Evolutionary conservation across 768 basidiomycete genomes (phyloP).

Genomic region (Amanita molliuscula): DNA sequence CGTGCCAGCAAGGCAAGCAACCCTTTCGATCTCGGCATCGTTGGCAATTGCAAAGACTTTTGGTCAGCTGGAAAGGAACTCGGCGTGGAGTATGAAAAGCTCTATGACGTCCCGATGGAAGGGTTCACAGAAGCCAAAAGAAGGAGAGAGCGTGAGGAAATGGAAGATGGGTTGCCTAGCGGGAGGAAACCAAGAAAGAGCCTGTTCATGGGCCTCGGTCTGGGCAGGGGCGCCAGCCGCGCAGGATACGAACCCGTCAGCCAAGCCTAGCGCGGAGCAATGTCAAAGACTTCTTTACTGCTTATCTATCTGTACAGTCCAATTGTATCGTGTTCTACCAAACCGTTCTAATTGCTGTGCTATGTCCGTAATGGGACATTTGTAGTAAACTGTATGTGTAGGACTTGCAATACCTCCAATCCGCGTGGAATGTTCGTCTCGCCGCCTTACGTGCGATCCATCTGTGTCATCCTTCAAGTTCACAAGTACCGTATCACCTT

Average conservation of each 20-base stretch:
- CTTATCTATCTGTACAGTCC: neutral
- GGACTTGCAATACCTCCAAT: neutral
- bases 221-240: constrained; percentile 39
- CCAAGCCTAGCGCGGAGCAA: constrained; percentile 30
- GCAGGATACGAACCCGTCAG: constrained; percentile 60
- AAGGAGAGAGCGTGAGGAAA: constrained; percentile 45
- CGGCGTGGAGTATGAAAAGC: constrained; percentile 80
- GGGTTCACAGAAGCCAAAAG: constrained; percentile 72
- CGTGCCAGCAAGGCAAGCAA: constrained; percentile 70
- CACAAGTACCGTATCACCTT: no score
- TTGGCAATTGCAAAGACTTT: constrained; percentile 84
- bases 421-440: no score
- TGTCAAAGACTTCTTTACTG: neutral
- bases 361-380: neutral
- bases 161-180: constrained; percentile 10
- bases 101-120: constrained; percentile 85
- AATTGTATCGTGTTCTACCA: neutral
- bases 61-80: constrained; percentile 82
- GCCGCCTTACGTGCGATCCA: no score
- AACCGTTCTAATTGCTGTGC: neutral
- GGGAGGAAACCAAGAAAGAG: constrained; percentile 29
- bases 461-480: no score
- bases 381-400: neutral
- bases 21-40: constrained; percentile 82
- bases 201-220: constrained; percentile 45